Evolutionary conservation across 2,329 filamentous ascomycete genomes (phyloP).

Genomic region (Lasiodiplodia sp.): DNA sequence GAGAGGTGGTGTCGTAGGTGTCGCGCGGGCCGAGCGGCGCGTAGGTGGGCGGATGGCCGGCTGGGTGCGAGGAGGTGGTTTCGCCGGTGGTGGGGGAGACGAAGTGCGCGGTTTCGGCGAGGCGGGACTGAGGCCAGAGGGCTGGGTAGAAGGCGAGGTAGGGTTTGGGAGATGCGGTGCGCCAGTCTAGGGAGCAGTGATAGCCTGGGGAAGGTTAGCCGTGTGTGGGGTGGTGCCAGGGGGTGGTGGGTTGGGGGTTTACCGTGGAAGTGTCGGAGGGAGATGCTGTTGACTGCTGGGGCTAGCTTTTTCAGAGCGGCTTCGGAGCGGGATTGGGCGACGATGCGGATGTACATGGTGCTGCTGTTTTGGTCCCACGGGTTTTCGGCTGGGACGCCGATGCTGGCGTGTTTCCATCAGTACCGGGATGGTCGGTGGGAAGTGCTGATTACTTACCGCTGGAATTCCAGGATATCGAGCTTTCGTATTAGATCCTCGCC

Average conservation of each 20-base stretch:
- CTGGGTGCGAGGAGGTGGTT: conserved; percentile 30
- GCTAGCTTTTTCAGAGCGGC: conserved; percentile 31
- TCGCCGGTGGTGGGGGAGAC: conserved; percentile 33
- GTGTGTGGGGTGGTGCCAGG: not conserved
- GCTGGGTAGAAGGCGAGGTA: conserved; percentile 45
- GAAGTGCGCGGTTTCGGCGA: conserved; percentile 42
- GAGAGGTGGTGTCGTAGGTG: conserved; percentile 40
- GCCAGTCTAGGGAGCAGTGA: conserved; percentile 41
- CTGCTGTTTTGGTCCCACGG: conserved; percentile 40
- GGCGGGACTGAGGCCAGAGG: conserved; percentile 36
- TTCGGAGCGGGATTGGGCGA: conserved; percentile 39
- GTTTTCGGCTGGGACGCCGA: conserved; percentile 37
- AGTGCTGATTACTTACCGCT: not conserved
- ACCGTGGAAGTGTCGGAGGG: conserved; percentile 21
- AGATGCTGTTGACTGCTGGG: not conserved
- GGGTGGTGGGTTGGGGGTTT: not conserved
- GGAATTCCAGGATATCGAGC: conserved; percentile 29
- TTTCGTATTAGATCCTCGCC: conserved; percentile 15
- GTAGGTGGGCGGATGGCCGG: conserved; percentile 3
- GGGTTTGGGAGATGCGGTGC: conserved; percentile 40
- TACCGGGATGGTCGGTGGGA: not conserved
- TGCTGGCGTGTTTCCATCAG: not conserved
- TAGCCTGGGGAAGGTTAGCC: conserved; percentile 32
- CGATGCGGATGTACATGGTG: conserved; percentile 44
- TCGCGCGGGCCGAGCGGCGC: conserved; percentile 34